Conservation (phyloP, 2,329 filamentous ascomycete species). For the Apiospora pterosperma region DNA sequence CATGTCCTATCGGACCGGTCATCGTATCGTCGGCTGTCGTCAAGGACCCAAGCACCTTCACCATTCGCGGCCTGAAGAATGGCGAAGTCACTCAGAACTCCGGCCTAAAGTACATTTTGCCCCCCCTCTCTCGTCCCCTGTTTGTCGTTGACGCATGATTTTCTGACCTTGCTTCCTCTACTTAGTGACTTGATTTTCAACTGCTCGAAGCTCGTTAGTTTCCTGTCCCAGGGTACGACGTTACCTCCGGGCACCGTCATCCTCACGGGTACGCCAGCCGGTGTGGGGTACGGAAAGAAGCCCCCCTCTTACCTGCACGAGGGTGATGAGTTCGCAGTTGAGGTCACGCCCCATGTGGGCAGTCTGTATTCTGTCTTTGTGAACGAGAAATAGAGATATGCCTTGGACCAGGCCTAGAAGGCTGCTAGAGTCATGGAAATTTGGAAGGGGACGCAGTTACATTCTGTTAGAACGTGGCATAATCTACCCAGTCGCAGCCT, state of each 20-base stretch:
- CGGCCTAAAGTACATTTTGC: slow-evolving; percentile 20
- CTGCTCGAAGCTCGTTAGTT: slow-evolving; percentile 33
- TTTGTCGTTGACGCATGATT: slow-evolving; percentile 12
- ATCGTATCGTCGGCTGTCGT: slow-evolving; percentile 42
- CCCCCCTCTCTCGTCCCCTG: neutral
- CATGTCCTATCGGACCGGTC: slow-evolving; percentile 51
- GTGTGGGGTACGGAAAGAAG: slow-evolving; percentile 35
- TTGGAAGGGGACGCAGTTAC: neutral
- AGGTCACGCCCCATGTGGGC: slow-evolving; percentile 40
- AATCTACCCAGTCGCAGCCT: neutral
- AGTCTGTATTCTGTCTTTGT: slow-evolving; percentile 36
- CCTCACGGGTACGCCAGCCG: slow-evolving; percentile 40
- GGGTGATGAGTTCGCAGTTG: slow-evolving; percentile 40
- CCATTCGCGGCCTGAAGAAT: slow-evolving; percentile 44
- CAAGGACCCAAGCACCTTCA: slow-evolving; percentile 36
- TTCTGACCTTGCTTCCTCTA: slow-evolving; percentile 25
- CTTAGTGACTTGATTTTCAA: slow-evolving; percentile 31
- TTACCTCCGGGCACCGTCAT: slow-evolving; percentile 38
- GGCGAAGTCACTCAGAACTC: slow-evolving; percentile 48
- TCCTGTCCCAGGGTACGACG: slow-evolving; percentile 40
- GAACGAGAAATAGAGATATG: slow-evolving; percentile 30
- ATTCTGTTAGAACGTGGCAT: neutral
- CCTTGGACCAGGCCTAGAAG: neutral
- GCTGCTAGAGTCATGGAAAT: neutral
- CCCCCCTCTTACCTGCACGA: slow-evolving; percentile 34